phyloP scores from a whole-genome alignment of 768 basidiomycete species.

The Agaricus sinodeliciosus region DNA sequence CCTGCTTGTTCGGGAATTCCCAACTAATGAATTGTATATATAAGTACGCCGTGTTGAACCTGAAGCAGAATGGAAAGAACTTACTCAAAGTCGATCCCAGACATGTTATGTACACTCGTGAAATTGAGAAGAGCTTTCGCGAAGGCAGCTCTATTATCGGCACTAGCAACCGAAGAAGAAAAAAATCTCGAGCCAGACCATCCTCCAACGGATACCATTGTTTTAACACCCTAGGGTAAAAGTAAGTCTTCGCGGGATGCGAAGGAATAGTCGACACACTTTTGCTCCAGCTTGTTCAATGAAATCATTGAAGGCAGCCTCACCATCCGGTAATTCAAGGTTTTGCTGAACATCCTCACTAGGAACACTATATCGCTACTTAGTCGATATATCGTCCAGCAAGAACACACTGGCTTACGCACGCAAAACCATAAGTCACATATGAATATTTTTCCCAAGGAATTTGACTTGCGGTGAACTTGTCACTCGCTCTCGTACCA shows the following conservation, averaged over 20 bases:
- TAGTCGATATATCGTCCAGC: neutral
- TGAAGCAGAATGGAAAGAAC: conserved; percentile 11
- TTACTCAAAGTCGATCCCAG: conserved; percentile 53
- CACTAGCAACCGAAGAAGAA: conserved; percentile 52
- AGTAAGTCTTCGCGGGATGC: neutral
- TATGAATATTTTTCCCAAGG: conserved; percentile 64
- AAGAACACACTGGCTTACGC: conserved; percentile 22
- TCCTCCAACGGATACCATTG: conserved; percentile 60
- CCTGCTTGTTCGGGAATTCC: conserved; percentile 75
- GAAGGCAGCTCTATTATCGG: conserved; percentile 54
- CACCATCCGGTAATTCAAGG: conserved; percentile 34
- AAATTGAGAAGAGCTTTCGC: conserved; percentile 50
- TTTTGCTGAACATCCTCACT: conserved; percentile 20
- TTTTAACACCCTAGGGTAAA: conserved; percentile 43
- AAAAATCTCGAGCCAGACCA: conserved; percentile 63
- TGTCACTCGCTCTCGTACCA: conserved; percentile 16
- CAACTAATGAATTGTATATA: conserved; percentile 35
- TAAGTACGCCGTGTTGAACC: neutral
- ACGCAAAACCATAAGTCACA: conserved; percentile 68
- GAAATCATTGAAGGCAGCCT: conserved; percentile 47
- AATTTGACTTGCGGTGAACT: conserved; percentile 42
- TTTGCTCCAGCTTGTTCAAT: conserved; percentile 39
- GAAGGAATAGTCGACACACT: conserved; percentile 19
- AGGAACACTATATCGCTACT: conserved; percentile 3
- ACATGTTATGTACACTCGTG: conserved; percentile 42